phyloP scores from a whole-genome alignment of 176 grass and related monocot species.

The Aegilops tauschii region DNA sequence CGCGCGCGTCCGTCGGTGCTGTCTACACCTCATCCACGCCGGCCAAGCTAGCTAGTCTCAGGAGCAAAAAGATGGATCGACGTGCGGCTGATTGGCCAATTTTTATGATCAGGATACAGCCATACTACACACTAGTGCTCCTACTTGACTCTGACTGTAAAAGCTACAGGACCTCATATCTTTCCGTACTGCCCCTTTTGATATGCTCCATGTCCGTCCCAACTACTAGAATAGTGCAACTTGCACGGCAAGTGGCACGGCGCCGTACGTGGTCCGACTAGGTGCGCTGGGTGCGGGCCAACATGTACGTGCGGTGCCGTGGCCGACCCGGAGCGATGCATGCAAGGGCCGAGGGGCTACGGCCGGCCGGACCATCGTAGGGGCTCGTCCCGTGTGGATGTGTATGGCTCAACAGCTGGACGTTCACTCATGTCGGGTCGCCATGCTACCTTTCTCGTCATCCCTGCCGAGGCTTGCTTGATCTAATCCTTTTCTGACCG shows the following conservation, averaged over 20 bases:
- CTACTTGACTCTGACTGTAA: not conserved
- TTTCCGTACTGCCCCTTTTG: not conserved
- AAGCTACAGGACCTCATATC: not conserved
- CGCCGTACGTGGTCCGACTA: not conserved
- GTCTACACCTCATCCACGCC: too few relatives aligned
- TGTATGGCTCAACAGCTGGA: too few relatives aligned
- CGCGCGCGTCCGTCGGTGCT: too few relatives aligned
- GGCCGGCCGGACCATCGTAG: not conserved
- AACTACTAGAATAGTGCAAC: not conserved
- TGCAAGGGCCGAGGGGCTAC: not conserved
- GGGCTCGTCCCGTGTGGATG: too few relatives aligned
- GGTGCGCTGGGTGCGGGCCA: not conserved
- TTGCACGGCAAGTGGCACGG: not conserved
- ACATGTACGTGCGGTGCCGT: not conserved
- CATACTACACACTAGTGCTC: not conserved
- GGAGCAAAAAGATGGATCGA: too few relatives aligned
- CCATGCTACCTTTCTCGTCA: too few relatives aligned
- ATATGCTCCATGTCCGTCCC: too few relatives aligned
- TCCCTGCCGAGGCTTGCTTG: too few relatives aligned
- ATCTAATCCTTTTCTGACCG: too few relatives aligned
- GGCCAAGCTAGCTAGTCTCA: too few relatives aligned
- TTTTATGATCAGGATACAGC: not conserved
- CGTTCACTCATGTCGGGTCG: too few relatives aligned
- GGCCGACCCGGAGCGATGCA: not conserved
- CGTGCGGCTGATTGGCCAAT: too few relatives aligned